Evolutionary conservation across 257 asterid genomes (phyloP).

Genomic region (Eucommia ulmoides): DNA sequence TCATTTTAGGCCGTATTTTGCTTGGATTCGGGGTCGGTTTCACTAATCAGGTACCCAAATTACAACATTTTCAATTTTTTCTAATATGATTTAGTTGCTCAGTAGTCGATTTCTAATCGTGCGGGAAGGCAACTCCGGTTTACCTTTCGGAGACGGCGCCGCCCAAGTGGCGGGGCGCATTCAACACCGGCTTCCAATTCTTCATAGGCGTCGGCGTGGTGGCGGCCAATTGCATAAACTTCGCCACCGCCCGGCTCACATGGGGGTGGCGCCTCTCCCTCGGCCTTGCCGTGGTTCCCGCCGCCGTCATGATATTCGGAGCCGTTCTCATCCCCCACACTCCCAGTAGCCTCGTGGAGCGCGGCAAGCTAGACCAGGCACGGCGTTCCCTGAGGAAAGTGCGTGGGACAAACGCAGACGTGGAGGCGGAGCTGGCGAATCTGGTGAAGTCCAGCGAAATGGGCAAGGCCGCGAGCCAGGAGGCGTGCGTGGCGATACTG

Average conservation of each 20-base stretch:
- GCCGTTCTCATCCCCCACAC: not conserved
- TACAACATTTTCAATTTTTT: no score
- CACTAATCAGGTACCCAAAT: not conserved
- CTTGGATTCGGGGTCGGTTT: not conserved
- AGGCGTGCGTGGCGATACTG: not conserved
- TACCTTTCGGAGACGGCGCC: conserved; percentile 1
- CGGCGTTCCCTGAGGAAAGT: not conserved
- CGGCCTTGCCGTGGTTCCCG: not conserved
- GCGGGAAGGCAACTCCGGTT: not conserved
- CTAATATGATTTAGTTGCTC: no score
- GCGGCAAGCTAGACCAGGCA: not conserved
- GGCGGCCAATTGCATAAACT: not conserved
- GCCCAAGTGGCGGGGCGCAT: not conserved
- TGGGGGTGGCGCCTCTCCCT: not conserved
- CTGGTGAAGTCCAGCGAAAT: not conserved
- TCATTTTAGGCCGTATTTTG: not conserved
- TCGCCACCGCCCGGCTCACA: not conserved
- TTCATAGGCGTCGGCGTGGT: not conserved
- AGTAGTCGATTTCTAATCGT: no score
- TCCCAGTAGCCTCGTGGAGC: not conserved
- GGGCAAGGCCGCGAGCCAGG: not conserved
- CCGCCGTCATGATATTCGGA: not conserved
- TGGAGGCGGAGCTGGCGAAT: not conserved
- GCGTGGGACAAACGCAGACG: not conserved
- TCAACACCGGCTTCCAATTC: not conserved